Evolutionary conservation across 2,329 filamentous ascomycete species (phyloP), one percentile per base, ranked within the genome.

Genomic region (Aspergillus fijiensis): DNA sequence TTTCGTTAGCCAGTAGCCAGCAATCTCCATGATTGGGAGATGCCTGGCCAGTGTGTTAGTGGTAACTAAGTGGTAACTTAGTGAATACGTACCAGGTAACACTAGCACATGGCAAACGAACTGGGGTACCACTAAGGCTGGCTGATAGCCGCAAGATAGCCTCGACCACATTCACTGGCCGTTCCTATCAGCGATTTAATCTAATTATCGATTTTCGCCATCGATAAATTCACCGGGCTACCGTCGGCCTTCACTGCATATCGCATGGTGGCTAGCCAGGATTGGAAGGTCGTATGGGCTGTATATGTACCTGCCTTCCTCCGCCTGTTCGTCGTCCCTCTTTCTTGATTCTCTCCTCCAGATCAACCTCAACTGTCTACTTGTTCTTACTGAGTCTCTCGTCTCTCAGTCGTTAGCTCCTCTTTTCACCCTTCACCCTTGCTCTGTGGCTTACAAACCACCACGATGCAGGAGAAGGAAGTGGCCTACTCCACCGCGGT

Each of bases 151-250:
- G 42, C 42, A 47, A 55, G 53, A 55, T 55, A 55, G 48, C 47
- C 53, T 55, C 53, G 27, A 45, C 53, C 42, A 25, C 53, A 31
- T 47, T 49, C 53, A 55, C 42, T 55, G 53, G 53, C 25, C 53
- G 53, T 42, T 47, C 47, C 53, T 29, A 55, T 45, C 42, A 21
- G n/a, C 39, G 16, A 21, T 49, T 49, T 49, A 49, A 57, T 57
- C 29, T 51, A 57, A 51, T 49, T 48, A 23, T 49, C 48, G 29
- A 51, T 49, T 48, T 29, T 49, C 48, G 29, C 33, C 11, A 45
- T 42, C 50, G 58, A 57, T 57, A 57, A 12, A 60, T 35, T 39
- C 54, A 49, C 35, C 53, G 58, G 53, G 58, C 57, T 52, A 60
- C 58, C 58, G 53, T 60, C 53, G 58, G 58, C 52, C 7, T 21